These are phyloP conservation scores for Suillus alpinus DNA, from an alignment of 768 basidiomycete genomes.

Conservation along the genomic window DNA sequence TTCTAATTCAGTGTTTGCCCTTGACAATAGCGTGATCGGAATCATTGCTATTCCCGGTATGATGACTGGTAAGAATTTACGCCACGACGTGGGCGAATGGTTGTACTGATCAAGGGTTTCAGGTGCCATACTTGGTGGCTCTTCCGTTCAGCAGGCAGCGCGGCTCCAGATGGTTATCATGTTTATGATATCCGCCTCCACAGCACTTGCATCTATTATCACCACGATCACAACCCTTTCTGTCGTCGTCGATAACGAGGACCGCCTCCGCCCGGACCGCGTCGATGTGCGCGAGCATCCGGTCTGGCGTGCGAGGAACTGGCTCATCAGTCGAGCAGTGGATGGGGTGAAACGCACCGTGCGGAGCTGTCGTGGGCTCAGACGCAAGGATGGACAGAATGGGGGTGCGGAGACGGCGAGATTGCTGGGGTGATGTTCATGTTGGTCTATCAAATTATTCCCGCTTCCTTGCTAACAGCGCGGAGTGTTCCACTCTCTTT, in stretches of 20 bases:
- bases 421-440: conserved; percentile 17
- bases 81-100: neutral
- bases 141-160: conserved; percentile 81
- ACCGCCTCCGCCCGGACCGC: conserved; percentile 63
- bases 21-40: conserved; percentile 55
- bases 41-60: conserved; percentile 74
- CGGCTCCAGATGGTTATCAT: conserved; percentile 90
- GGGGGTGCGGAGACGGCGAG: neutral
- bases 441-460: neutral
- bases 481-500: neutral
- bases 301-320: conserved; percentile 35
- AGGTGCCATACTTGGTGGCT: conserved; percentile 84
- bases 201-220: conserved; percentile 66
- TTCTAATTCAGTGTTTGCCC: neutral
- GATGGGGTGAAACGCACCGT: conserved; percentile 5
- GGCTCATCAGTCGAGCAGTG: conserved; percentile 22
- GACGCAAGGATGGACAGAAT: neutral
- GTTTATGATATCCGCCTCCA: conserved; percentile 86
- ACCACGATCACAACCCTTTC: conserved; percentile 58
- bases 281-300: conserved; percentile 39
- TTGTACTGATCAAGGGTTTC: conserved; percentile 64
- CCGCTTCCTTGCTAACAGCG: neutral
- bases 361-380: conserved; percentile 10
- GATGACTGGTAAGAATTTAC: neutral
- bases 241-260: conserved; percentile 65